phyloP scores from a whole-genome alignment of 192 early-diverging fungal genomes.

The Coemansia reversa region DNA sequence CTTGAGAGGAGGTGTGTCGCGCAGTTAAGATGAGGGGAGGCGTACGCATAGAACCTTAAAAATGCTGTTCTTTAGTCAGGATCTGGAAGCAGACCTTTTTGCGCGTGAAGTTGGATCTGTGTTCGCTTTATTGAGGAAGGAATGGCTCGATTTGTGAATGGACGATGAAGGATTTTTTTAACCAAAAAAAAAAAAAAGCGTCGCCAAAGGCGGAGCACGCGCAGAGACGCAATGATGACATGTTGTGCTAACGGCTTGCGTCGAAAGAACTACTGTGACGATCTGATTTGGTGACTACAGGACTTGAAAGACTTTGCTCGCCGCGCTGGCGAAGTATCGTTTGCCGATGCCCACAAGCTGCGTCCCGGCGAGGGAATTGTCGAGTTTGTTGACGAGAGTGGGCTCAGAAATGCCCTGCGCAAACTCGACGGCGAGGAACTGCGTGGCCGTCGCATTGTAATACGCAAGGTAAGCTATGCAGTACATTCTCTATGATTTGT shows the following conservation, averaged over 20 bases:
- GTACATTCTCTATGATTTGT: not conserved
- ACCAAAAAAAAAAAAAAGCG: no score
- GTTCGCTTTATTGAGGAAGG: no score
- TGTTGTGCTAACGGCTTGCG: constrained; percentile 4
- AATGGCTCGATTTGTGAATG: no score
- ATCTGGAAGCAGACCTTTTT: no score
- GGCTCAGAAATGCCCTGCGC: constrained; percentile 81
- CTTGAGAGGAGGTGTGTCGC: no score
- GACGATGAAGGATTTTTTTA: no score
- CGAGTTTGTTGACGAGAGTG: constrained; percentile 78
- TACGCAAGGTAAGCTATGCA: constrained; percentile 61
- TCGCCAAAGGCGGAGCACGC: no score
- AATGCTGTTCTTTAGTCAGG: no score
- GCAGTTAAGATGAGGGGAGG: no score
- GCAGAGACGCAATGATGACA: no score
- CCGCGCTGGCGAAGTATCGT: constrained; percentile 91
- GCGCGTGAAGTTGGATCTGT: no score
- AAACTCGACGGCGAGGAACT: constrained; percentile 78
- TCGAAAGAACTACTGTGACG: not conserved
- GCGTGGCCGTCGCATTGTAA: constrained; percentile 63
- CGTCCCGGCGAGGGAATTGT: constrained; percentile 86
- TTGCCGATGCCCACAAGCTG: constrained; percentile 85
- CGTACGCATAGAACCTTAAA: no score
- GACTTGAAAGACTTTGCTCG: constrained; percentile 96
- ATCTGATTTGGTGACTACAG: constrained; percentile 50